These are phyloP conservation scores for Dryas alaskensis DNA, from an alignment of 306 rosid genomes.

Conservation along the genomic window DNA sequence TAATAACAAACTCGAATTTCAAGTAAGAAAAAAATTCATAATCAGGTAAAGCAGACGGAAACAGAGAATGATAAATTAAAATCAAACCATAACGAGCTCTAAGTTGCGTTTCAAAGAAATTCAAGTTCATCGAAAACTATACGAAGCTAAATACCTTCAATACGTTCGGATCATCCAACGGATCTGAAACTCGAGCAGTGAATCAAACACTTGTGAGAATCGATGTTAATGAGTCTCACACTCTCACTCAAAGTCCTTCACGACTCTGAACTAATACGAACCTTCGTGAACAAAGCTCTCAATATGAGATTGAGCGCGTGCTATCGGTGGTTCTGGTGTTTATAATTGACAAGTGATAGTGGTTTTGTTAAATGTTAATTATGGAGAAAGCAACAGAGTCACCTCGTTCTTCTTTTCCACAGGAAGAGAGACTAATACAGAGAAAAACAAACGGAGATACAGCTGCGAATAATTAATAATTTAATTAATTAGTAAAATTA, in stretches of 20 bases:
- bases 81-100: neutral
- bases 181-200: constrained; percentile 1
- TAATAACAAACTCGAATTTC: neutral
- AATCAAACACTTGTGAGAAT: neutral
- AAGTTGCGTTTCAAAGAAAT: neutral
- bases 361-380: neutral
- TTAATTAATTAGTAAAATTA: neutral
- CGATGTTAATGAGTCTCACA: neutral
- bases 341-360: neutral
- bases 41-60: neutral
- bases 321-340: constrained; percentile 6
- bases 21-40: neutral
- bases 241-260: constrained; percentile 6
- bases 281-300: constrained; percentile 3
- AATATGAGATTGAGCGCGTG: neutral
- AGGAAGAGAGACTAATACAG: neutral
- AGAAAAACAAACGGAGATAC: neutral
- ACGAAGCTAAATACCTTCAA: constrained; percentile 4
- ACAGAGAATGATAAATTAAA: neutral
- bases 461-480: neutral
- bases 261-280: neutral
- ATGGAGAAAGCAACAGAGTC: neutral
- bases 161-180: constrained; percentile 4
- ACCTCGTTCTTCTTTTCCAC: neutral
- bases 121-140: neutral